Evolutionary conservation across 1,284 basidiomycete species (phyloP).

Genomic region (Cryptococcus sp.): DNA sequence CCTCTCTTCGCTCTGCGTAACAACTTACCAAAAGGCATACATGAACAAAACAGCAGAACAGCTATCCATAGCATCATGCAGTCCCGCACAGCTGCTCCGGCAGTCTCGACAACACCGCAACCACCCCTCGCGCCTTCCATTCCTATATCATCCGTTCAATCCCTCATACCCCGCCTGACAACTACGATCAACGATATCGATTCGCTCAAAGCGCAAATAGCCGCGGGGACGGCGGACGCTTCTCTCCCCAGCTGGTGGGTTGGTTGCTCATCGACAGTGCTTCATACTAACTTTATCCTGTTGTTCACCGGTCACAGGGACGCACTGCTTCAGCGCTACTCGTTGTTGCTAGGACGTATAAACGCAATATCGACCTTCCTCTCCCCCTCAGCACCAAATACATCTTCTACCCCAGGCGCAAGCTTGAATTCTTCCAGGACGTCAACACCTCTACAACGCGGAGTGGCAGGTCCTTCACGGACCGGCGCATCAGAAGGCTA

Average conservation of each 20-base stretch:
- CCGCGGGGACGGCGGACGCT: conserved; percentile 33
- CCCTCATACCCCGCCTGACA: conserved; percentile 41
- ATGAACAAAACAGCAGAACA: no score
- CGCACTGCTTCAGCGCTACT: conserved; percentile 42
- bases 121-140: conserved; percentile 34
- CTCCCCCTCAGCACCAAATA: conserved; percentile 18
- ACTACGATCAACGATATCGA: conserved; percentile 51
- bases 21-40: no score
- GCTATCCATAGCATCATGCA: no score
- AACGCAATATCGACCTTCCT: conserved; percentile 35
- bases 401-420: conserved; percentile 2
- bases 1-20: no score
- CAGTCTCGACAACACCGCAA: conserved; percentile 3
- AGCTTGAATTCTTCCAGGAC: neutral
- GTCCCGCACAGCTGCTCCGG: no score
- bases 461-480: neutral
- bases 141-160: conserved; percentile 32
- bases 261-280: neutral
- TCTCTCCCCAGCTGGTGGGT: conserved; percentile 47
- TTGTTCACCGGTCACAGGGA: conserved; percentile 30
- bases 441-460: neutral
- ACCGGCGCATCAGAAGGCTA: conserved; percentile 1
- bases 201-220: conserved; percentile 33
- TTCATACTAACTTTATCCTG: no score
- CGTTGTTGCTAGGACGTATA: conserved; percentile 41